Conservation (phyloP, 169 alveolate genomes). For the Babesia bigemina region DNA sequence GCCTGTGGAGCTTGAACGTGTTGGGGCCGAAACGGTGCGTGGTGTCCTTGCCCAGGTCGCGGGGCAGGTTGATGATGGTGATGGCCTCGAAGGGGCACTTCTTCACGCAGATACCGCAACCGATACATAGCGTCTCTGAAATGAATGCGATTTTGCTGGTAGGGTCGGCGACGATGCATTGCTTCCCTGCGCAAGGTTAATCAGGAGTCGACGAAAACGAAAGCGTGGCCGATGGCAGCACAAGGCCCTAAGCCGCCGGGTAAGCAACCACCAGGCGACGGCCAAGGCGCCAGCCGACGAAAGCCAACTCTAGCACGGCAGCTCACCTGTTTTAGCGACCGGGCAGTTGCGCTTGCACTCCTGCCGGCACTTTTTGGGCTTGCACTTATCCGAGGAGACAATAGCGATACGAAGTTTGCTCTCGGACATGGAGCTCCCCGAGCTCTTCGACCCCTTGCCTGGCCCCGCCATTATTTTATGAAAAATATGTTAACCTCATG, state of each 20-base stretch:
- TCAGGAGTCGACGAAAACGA: constrained; percentile 85
- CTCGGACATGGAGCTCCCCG: constrained; percentile 81
- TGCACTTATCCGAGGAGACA: constrained; percentile 96
- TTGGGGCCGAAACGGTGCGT: constrained; percentile 98
- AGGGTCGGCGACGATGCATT: constrained; percentile 96
- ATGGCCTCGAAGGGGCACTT: constrained; percentile 99
- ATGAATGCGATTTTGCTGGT: constrained; percentile 93
- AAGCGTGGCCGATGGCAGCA: constrained; percentile 44
- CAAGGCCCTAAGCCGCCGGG: background rate
- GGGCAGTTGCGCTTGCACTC: constrained; percentile 93
- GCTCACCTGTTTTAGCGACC: constrained; percentile 68
- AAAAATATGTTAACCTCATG: background rate
- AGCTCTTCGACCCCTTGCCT: constrained; percentile 66
- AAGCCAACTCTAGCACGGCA: background rate
- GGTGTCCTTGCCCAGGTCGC: constrained; percentile 89
- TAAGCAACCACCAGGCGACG: background rate
- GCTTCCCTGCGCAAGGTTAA: constrained; percentile 86
- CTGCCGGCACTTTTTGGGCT: constrained; percentile 96
- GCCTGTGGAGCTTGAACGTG: constrained; percentile 97
- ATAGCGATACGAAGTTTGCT: constrained; percentile 96
- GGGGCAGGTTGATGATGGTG: constrained; percentile 97
- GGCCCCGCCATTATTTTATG: constrained; percentile 52
- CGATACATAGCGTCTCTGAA: constrained; percentile 97
- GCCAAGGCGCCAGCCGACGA: background rate
- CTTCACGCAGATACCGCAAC: constrained; percentile 99